Conservation (phyloP, 2,329 filamentous ascomycete species). For the Aspergillus flavus region DNA sequence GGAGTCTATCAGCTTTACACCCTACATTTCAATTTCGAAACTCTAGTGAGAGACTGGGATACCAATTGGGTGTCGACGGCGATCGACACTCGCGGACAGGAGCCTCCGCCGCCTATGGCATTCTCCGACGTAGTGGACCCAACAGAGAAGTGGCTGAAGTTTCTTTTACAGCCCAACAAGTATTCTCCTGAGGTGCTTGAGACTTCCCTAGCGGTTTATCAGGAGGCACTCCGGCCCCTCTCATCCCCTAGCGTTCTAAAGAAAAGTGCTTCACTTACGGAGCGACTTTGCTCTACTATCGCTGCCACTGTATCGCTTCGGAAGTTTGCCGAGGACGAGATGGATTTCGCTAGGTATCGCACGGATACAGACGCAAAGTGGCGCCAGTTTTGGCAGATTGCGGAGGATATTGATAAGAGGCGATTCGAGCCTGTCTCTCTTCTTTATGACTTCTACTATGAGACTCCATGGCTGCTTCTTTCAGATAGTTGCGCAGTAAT, state of each 20-base stretch:
- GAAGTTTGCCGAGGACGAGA: slow-evolving; percentile 62
- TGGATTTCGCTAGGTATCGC: slow-evolving; percentile 77
- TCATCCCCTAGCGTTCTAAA: slow-evolving; percentile 45
- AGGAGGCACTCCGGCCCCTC: slow-evolving; percentile 59
- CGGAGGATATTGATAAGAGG: slow-evolving; percentile 83
- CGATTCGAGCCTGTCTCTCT: slow-evolving; percentile 80
- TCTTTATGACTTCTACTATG: slow-evolving; percentile 69
- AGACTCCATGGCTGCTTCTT: slow-evolving; percentile 81
- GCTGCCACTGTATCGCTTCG: slow-evolving; percentile 69
- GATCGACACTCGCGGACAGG: slow-evolving; percentile 58
- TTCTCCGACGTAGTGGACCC: slow-evolving; percentile 68
- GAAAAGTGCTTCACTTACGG: slow-evolving; percentile 63
- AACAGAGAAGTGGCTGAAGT: slow-evolving; percentile 82
- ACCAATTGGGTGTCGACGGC: slow-evolving; percentile 71
- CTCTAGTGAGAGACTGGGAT: slow-evolving; percentile 64
- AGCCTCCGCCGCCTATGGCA: slow-evolving; percentile 60
- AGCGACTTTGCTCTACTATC: slow-evolving; percentile 74
- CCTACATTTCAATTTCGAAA: slow-evolving; percentile 71
- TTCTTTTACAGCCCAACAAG: slow-evolving; percentile 79
- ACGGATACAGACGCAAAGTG: slow-evolving; percentile 78
- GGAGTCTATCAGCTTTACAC: slow-evolving; percentile 74
- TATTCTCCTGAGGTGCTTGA: slow-evolving; percentile 81
- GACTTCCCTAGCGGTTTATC: slow-evolving; percentile 79
- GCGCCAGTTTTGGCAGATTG: slow-evolving; percentile 83
- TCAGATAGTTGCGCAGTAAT: slow-evolving; percentile 80